Evolutionary conservation across 2,329 filamentous ascomycete species (phyloP).

Genomic region (Dactylonectria macrodidyma): DNA sequence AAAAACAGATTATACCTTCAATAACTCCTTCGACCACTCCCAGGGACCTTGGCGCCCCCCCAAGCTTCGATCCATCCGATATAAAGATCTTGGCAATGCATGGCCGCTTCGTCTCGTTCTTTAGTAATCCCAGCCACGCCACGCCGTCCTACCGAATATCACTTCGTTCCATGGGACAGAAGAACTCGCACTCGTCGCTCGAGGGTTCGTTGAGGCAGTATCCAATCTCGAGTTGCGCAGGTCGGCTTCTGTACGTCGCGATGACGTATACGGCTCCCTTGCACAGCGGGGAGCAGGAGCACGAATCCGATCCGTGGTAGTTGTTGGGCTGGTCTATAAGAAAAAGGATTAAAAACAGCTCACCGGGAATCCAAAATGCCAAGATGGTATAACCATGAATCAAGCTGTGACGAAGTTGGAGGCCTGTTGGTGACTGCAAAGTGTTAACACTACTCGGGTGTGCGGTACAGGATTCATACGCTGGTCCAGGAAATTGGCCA

Average conservation of each 20-base stretch:
- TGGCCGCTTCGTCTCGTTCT: constrained; percentile 37
- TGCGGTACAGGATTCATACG: background rate
- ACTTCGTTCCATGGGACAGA: constrained; percentile 13
- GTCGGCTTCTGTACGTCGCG: constrained; percentile 40
- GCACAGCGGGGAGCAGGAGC: constrained; percentile 37
- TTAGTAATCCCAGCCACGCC: constrained; percentile 43
- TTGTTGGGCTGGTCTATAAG: constrained; percentile 34
- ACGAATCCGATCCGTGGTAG: constrained; percentile 36
- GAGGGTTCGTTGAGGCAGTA: constrained; percentile 39
- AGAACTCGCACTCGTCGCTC: constrained; percentile 5
- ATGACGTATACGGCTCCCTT: constrained; percentile 42
- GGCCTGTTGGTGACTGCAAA: background rate
- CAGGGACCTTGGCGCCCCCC: too few relatives aligned
- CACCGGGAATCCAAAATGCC: too few relatives aligned
- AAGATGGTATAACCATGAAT: background rate
- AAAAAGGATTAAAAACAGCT: background rate
- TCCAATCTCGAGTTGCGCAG: too few relatives aligned
- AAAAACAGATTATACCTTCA: too few relatives aligned
- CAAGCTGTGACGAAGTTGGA: background rate
- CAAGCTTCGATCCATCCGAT: too few relatives aligned
- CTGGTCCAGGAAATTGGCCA: too few relatives aligned
- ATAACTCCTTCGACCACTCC: too few relatives aligned
- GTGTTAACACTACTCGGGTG: background rate
- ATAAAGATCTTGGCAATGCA: constrained; percentile 46
- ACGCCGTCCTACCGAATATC: constrained; percentile 46